Base-by-base conservation (phyloP, 495 filamentous ascomycete genomes). In the Chlorociboria aeruginascens region DNA sequence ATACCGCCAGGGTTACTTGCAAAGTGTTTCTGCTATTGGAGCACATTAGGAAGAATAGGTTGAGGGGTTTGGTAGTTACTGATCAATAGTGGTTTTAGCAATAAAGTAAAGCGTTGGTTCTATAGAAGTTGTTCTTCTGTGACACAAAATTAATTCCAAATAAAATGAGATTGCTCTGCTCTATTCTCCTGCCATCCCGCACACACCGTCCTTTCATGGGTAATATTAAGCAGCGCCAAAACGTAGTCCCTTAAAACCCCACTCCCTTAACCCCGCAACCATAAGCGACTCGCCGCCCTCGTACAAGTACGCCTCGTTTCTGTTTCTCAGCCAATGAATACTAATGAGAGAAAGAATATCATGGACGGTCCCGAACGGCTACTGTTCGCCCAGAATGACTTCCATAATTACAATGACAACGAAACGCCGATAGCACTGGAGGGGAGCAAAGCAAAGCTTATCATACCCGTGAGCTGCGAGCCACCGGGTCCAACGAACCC, bases 391-490 rank as follows among this genome's bases (percentile, higher is more conserved):
- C 20, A 25, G 4, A 25, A 25, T 25, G 20, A 25, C 20, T 25
- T 25, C 20, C 20, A 25, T 4, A 25, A 25, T 25, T 25, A 25
- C 20, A 25, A 25, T 25, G 20, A 33, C 10, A 44, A 44, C 33
- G 42, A 16, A 29, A 31, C 32, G 20, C 16, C 35, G 9, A 50
- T 46, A 50, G 42, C 54, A 40, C 51, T 51, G n/a, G 55, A 54
- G 16, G 31, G 43, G 13, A 46, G 32, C 42, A 57, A 36, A 28
- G 50, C 34, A 11, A 70, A 64, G 61, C 59, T 76, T 28, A 63
- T 68, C 53, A 76, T 93, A 37, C 86, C 86, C 1, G 67, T 80
- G 28, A 89, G 83, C 53, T 87, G 83, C 53, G 85, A 89, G 50
- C 86, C 86, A 10, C 86, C 86, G 2, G 69, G 78, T n/a, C 76